Evolutionary conservation across 108 stramenopile species (phyloP).

Genomic region (Aurantiochytrium sp.): DNA sequence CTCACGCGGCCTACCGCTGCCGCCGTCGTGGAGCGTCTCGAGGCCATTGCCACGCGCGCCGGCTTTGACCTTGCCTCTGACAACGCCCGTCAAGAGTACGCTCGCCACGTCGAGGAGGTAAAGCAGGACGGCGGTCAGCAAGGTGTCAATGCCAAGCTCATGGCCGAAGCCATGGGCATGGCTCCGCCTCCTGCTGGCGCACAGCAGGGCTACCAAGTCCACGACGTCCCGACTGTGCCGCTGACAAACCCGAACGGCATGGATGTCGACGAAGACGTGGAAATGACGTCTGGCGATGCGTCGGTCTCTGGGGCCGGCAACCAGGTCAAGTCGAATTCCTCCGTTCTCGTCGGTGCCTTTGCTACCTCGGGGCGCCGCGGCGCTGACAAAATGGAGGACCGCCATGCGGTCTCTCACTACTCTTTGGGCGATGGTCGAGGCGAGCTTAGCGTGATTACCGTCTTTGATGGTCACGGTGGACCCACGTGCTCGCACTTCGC

Average conservation of each 20-base stretch:
- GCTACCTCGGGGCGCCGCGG: slow-evolving; percentile 7
- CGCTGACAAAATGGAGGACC: slow-evolving; percentile 14
- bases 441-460: not conserved
- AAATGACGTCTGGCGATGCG: not conserved
- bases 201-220: not conserved
- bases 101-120: not conserved
- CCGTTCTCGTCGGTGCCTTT: not conserved
- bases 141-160: not conserved
- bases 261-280: not conserved
- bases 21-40: not conserved
- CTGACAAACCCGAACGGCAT: not conserved
- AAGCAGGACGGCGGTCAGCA: not conserved
- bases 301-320: not conserved
- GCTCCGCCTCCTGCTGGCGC: not conserved
- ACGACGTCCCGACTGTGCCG: not conserved
- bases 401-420: slow-evolving; percentile 11
- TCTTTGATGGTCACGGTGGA: not conserved
- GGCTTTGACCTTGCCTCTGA: not conserved
- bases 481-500: not conserved
- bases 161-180: not conserved
- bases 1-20: not conserved
- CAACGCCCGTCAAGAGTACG: not conserved
- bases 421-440: not conserved
- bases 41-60: not conserved
- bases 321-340: not conserved